Conservation (phyloP, 805 yeast genomes). For the Candida ortonii region DNA sequence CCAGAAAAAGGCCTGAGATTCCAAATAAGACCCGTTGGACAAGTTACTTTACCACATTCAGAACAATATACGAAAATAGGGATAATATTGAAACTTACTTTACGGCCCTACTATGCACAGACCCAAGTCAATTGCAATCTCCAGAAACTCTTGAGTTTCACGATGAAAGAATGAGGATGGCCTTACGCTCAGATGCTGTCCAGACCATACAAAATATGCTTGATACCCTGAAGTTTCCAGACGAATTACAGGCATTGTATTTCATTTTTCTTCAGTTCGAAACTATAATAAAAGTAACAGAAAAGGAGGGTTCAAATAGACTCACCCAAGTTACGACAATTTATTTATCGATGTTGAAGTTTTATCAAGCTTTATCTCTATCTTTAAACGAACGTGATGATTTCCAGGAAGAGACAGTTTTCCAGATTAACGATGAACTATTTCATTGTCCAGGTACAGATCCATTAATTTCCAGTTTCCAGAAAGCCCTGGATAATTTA, state of each 20-base stretch:
- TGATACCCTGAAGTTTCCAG: neutral
- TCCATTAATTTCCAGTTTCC: too few species aligned
- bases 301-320: neutral
- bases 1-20: neutral
- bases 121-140: neutral
- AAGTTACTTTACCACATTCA: constrained; percentile 1
- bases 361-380: constrained; percentile 3
- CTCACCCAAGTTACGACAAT: neutral
- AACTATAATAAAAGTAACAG: neutral
- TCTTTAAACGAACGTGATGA: neutral
- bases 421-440: neutral
- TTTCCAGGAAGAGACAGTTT: neutral
- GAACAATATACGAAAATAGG: neutral
- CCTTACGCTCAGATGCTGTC: too few species aligned
- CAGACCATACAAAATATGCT: neutral
- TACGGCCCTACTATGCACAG: neutral
- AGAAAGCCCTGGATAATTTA: neutral
- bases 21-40: constrained; percentile 1
- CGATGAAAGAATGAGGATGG: neutral
- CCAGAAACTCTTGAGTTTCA: neutral
- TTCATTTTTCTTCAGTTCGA: neutral
- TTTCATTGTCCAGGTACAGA: constrained; percentile 3
- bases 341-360: constrained; percentile 2
- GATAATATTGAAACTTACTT: neutral
- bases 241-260: constrained; percentile 1